A percentile compares a stretch with the other conserved stretches of the same genome.
These are phyloP conservation scores for Domatiomyces globalis DNA, from an alignment of 2,329 filamentous ascomycete genomes.

Conservation along the genomic window DNA sequence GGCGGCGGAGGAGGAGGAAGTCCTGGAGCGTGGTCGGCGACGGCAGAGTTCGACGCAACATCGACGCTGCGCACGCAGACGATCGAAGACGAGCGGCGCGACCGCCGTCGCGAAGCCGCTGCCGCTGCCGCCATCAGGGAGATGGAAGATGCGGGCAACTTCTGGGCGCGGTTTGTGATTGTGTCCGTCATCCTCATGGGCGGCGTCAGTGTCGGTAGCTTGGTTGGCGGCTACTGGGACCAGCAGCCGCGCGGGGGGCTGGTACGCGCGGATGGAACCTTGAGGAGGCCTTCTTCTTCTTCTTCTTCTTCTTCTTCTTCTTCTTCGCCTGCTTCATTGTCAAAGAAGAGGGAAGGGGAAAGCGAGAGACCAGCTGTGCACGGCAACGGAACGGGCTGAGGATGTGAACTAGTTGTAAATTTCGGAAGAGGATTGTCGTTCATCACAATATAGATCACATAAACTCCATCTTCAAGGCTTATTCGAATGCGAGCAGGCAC, in stretches of 20 bases:
- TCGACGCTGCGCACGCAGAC: constrained; percentile 62
- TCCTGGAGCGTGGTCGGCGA: neutral
- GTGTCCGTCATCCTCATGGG: constrained; percentile 27
- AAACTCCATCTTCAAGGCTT: no score
- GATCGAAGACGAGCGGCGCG: constrained; percentile 41
- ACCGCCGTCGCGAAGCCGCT: constrained; percentile 29
- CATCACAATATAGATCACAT: no score
- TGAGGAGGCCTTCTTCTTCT: constrained; percentile 3
- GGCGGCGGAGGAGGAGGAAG: constrained; percentile 11
- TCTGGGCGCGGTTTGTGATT: constrained; percentile 25
- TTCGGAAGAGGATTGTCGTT: no score
- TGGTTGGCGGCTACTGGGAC: constrained; percentile 29
- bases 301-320: no score
- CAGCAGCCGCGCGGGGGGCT: constrained; percentile 24
- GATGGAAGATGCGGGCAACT: constrained; percentile 25
- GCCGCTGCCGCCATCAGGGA: constrained; percentile 22
- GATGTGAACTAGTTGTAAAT: no score
- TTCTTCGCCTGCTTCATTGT: neutral
- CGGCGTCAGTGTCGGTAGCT: constrained; percentile 21
- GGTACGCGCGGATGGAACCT: constrained; percentile 13
- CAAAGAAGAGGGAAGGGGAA: neutral
- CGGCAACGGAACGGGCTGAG: neutral
- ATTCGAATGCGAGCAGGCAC: neutral
- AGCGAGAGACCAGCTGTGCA: neutral
- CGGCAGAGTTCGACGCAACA: constrained; percentile 55